These are phyloP conservation scores for Fraxinus greggii DNA, from an alignment of 305 asterid genomes.

Conservation along the genomic window DNA sequence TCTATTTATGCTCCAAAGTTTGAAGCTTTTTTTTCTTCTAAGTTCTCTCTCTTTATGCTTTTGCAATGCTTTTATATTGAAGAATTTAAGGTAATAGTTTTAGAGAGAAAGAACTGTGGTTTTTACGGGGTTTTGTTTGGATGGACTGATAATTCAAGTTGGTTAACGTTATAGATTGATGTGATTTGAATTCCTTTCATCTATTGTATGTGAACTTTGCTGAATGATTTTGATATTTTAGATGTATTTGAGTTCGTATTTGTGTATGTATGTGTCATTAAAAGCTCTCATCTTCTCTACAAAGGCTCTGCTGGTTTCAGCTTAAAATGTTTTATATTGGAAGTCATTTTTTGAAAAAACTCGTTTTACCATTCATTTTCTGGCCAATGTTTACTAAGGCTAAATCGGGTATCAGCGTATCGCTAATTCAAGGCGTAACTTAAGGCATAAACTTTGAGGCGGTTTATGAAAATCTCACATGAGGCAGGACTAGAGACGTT, in stretches of 20 bases:
- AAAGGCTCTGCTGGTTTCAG: not conserved
- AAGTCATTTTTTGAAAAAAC: not conserved
- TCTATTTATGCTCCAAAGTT: slow-evolving; percentile 8
- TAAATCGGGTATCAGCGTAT: not conserved
- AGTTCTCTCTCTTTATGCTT: not conserved
- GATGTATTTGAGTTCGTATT: not conserved
- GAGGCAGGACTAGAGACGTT: not conserved
- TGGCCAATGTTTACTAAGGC: not conserved
- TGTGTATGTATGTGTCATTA: not conserved
- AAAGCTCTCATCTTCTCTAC: not conserved
- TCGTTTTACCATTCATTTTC: not conserved
- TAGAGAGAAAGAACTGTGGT: slow-evolving; percentile 15
- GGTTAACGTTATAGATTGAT: not conserved
- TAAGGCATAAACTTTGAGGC: not conserved
- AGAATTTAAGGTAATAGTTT: not conserved
- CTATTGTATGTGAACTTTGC: not conserved
- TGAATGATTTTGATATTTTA: not conserved
- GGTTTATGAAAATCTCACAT: not conserved
- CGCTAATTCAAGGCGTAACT: not conserved
- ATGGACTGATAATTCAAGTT: not conserved
- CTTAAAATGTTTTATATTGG: not conserved
- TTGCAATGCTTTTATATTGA: not conserved
- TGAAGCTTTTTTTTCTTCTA: not conserved
- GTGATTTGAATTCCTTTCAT: not conserved
- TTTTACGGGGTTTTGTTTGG: not conserved